A percentile compares a stretch with the other conserved stretches of the same genome.
Conservation (phyloP, 169 alveolate genomes). For the Eimeria necatrix region DNA sequence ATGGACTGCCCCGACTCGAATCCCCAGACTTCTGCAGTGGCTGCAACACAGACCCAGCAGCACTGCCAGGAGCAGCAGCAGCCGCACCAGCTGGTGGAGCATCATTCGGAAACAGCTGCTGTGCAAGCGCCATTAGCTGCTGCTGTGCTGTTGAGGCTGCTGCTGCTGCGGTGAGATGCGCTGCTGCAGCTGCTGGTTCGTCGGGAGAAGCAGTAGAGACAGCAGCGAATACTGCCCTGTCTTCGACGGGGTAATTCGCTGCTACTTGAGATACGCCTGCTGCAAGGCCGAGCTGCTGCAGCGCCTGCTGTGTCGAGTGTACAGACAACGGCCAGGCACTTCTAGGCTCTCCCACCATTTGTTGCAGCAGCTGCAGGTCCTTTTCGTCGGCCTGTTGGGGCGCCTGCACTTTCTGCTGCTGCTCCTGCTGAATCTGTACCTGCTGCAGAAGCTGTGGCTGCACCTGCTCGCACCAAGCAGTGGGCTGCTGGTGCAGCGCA, state of each 20-base stretch:
- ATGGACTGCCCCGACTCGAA: not conserved
- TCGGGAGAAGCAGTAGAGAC: not conserved
- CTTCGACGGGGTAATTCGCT: constrained; percentile 45
- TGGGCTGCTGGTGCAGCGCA: constrained; percentile 14
- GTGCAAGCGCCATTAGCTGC: not conserved
- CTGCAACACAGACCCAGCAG: not conserved
- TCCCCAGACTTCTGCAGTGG: constrained; percentile 21
- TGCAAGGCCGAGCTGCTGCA: constrained; percentile 51
- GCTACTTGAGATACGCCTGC: constrained; percentile 43
- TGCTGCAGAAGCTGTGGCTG: not conserved
- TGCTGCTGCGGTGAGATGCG: not conserved
- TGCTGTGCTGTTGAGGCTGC: constrained; percentile 7
- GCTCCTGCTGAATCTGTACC: not conserved
- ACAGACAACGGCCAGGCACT: constrained; percentile 36
- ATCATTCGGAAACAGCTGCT: constrained; percentile 22
- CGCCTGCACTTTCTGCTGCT: not conserved
- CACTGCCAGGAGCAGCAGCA: constrained; percentile 36
- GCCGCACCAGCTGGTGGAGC: constrained; percentile 4
- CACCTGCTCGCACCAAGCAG: constrained; percentile 2
- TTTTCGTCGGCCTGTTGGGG: not conserved
- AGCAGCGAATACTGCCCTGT: constrained; percentile 30
- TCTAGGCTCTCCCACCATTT: constrained; percentile 2
- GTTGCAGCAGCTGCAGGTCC: constrained; percentile 67
- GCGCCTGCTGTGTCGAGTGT: not conserved
- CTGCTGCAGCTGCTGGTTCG: not conserved